Evolutionary conservation across 2,329 filamentous ascomycete genomes (phyloP).

Genomic region (Venturia effusa): DNA sequence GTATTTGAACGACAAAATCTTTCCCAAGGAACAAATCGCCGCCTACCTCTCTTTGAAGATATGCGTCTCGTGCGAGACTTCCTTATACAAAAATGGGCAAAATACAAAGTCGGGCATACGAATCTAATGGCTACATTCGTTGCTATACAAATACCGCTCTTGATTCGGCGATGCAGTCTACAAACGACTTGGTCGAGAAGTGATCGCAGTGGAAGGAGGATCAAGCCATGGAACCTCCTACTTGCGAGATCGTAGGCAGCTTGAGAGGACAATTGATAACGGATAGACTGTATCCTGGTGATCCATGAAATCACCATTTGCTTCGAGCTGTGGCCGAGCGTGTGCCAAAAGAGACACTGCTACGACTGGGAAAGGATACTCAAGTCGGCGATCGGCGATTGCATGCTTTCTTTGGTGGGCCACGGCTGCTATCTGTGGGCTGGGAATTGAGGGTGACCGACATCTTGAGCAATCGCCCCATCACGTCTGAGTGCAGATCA

Average conservation of each 20-base stretch:
- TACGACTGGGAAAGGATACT: too few species aligned
- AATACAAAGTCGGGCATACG: constrained; percentile 20
- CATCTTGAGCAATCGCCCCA: too few species aligned
- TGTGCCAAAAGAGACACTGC: too few species aligned
- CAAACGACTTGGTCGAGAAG: constrained; percentile 13
- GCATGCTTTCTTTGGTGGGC: too few species aligned
- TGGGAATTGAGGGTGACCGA: too few species aligned
- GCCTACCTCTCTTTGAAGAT: constrained; percentile 23
- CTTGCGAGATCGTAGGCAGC: neutral
- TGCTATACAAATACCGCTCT: constrained; percentile 23
- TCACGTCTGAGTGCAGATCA: too few species aligned
- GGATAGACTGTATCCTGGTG: neutral
- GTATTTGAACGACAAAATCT: neutral
- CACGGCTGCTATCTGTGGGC: too few species aligned
- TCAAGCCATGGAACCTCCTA: neutral
- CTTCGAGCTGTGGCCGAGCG: too few species aligned
- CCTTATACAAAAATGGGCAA: constrained; percentile 21
- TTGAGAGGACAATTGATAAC: neutral
- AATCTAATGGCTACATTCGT: constrained; percentile 23
- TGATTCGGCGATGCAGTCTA: constrained; percentile 17
- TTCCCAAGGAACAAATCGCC: constrained; percentile 9
- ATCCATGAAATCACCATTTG: too few species aligned
- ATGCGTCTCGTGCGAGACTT: constrained; percentile 20
- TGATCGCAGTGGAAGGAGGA: neutral
- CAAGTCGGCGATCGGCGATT: too few species aligned